Base-by-base conservation (phyloP, 2,329 filamentous ascomycete species). In the Cladosporium cucumerinum region DNA sequence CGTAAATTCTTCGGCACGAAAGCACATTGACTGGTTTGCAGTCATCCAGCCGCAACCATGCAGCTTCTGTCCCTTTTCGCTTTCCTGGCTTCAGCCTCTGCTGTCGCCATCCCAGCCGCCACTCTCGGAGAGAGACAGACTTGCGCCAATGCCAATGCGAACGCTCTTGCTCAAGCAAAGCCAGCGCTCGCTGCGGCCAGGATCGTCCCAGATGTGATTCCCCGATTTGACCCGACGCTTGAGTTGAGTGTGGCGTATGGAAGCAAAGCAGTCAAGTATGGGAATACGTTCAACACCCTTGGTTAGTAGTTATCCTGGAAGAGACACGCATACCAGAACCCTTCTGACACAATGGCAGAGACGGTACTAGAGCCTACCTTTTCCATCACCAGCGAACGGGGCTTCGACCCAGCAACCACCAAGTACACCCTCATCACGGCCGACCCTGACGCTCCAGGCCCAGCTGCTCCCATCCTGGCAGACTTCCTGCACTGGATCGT, bases 371-470 rank as follows among this genome's bases (percentile, higher is more conserved):
- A 66, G 25, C 69, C 71, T 14, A 43, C 30, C 23, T 64, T 72
- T 46, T 68, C 65, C 65, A 72, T 72, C 66, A 66, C 69, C 8
- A 63, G 66, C 14, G 70, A 72, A 64, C 54, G 57, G 11, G 63
- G 61, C 30, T 68, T 66, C 34, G 66, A 72, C 39, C 67, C 71
- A 16, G 26, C 63, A 11, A 70, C 34, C 16, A 72, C 70, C 6
- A 71, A 71, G 23, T 72, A 72, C 66, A 69, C 68, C 32, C 65
- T 71, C 67, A 59, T 72, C 64, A 64, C 71, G 51, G 67, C 69
- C 64, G 69, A 73, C 61, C 70, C 70, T 2, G 71, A 72, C 55
- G 71, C 69, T 18, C 69, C 71, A 8, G 65, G 66, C 52, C 67
- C 67, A 10, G 65, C 61, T 4, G 49, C 59, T 23, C 66, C 68